Percentiles rank a stretch among this genome's conserved stretches.
Evolutionary conservation across 2,329 filamentous ascomycete species (phyloP).

Genomic region (Fusarium tanahbumbuense): DNA sequence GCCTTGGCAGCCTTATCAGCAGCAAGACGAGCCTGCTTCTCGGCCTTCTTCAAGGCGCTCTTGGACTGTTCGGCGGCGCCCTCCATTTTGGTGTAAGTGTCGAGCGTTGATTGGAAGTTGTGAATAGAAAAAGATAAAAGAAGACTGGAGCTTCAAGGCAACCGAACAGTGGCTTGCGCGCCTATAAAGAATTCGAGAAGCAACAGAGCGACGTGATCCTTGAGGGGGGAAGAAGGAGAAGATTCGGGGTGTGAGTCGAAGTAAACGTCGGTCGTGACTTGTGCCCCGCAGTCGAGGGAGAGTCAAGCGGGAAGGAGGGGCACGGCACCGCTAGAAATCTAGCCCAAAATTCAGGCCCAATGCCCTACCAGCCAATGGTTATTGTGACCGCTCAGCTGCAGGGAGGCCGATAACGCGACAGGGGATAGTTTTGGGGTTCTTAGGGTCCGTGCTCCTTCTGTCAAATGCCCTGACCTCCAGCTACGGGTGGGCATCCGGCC

Average conservation of each 20-base stretch:
- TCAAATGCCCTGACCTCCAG: slow-evolving; percentile 32
- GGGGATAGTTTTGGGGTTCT: slow-evolving; percentile 34
- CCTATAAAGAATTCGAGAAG: slow-evolving; percentile 30
- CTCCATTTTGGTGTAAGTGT: slow-evolving; percentile 48
- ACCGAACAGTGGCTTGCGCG: slow-evolving; percentile 29
- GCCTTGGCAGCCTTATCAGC: slow-evolving; percentile 72
- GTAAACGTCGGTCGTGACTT: slow-evolving; percentile 42
- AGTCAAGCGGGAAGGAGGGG: slow-evolving; percentile 43
- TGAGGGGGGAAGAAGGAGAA: slow-evolving; percentile 27
- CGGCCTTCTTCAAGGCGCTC: slow-evolving; percentile 73
- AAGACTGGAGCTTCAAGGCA: slow-evolving; percentile 12
- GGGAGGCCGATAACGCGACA: slow-evolving; percentile 31
- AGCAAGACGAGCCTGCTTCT: slow-evolving; percentile 71
- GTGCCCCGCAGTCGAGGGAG: slow-evolving; percentile 46
- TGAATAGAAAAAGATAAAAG: slow-evolving; percentile 1
- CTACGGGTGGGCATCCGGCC: slow-evolving; percentile 8
- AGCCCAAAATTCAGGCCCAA: slow-evolving; percentile 45
- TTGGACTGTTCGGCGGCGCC: slow-evolving; percentile 61
- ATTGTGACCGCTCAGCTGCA: slow-evolving; percentile 20
- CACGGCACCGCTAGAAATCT: slow-evolving; percentile 37
- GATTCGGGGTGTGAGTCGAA: slow-evolving; percentile 46
- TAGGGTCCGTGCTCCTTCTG: slow-evolving; percentile 39
- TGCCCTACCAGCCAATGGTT: slow-evolving; percentile 41
- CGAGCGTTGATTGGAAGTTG: slow-evolving; percentile 13
- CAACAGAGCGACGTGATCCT: slow-evolving; percentile 30